Conservation (phyloP, 2,329 filamentous ascomycete species). For the Aureobasidium pullulans region DNA sequence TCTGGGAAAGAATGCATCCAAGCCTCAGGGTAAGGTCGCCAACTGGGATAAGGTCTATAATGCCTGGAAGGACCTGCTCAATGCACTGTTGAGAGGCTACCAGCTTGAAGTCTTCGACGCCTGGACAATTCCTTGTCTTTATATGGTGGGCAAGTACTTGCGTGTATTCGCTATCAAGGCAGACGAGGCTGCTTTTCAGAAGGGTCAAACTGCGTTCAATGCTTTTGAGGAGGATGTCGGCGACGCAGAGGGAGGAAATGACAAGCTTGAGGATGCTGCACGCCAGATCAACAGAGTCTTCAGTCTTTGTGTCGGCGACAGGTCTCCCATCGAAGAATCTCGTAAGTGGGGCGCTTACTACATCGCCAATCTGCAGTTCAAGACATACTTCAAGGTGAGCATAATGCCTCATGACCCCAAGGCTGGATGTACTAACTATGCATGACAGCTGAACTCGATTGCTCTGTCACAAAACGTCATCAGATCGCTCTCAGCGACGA, state of each 20-base stretch:
- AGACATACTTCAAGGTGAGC: constrained; percentile 82
- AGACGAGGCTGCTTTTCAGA: constrained; percentile 57
- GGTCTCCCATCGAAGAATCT: constrained; percentile 66
- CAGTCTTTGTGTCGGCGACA: constrained; percentile 79
- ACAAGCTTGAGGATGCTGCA: constrained; percentile 84
- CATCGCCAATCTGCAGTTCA: constrained; percentile 90
- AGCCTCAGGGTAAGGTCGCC: constrained; percentile 29
- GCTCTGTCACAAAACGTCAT: constrained; percentile 86
- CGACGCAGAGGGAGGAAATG: constrained; percentile 66
- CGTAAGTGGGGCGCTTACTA: constrained; percentile 98
- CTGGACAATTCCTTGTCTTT: constrained; percentile 90
- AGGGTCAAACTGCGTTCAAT: constrained; percentile 37
- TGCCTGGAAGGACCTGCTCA: constrained; percentile 78
- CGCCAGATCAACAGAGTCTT: constrained; percentile 89
- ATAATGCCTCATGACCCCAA: neutral
- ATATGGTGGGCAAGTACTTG: constrained; percentile 78
- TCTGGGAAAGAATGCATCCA: constrained; percentile 27
- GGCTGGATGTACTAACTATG: neutral
- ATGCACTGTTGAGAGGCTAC: constrained; percentile 72
- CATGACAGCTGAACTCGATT: constrained; percentile 64
- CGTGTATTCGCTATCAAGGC: constrained; percentile 85
- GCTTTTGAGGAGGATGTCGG: constrained; percentile 71
- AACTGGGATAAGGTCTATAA: constrained; percentile 81
- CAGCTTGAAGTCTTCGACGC: constrained; percentile 67
- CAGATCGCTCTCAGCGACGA: constrained; percentile 68